phyloP scores from a whole-genome alignment of 2,329 filamentous ascomycete genomes.

The Amauroascus niger region DNA sequence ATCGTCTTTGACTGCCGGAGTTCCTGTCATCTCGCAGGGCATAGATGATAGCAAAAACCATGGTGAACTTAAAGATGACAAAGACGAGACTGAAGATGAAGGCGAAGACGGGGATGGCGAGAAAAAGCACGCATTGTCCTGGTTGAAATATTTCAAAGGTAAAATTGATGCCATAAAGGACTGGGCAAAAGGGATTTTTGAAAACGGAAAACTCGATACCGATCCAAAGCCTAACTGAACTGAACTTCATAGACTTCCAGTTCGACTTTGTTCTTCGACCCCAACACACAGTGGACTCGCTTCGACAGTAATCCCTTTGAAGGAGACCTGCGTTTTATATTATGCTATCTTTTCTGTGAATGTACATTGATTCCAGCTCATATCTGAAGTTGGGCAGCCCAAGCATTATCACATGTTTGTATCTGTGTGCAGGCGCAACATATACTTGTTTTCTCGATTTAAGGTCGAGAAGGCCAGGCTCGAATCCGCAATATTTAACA shows the following conservation, averaged over 20 bases:
- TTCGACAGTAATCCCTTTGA: background rate
- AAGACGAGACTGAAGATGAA: background rate
- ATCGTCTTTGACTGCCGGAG: background rate
- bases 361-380: background rate
- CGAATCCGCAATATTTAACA: background rate
- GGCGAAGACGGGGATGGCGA: background rate
- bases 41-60: background rate
- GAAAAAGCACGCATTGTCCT: background rate
- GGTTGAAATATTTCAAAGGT: slow-evolving; percentile 1
- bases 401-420: background rate
- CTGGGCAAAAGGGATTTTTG: slow-evolving; percentile 5
- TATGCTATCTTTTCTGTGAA: background rate
- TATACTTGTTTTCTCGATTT: background rate
- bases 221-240: background rate
- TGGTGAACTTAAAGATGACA: background rate
- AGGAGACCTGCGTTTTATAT: background rate
- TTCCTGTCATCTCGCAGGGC: background rate
- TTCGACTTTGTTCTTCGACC: no score
- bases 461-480: background rate
- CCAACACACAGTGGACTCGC: no score
- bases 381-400: background rate
- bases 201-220: background rate
- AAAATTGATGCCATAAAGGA: slow-evolving; percentile 2
- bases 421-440: background rate
- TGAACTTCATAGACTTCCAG: background rate